Evolutionary conservation across 164 flowering plant species (phyloP), one percentile per base, ranked within the genome.

Genomic region (Brasenia schreberi): DNA sequence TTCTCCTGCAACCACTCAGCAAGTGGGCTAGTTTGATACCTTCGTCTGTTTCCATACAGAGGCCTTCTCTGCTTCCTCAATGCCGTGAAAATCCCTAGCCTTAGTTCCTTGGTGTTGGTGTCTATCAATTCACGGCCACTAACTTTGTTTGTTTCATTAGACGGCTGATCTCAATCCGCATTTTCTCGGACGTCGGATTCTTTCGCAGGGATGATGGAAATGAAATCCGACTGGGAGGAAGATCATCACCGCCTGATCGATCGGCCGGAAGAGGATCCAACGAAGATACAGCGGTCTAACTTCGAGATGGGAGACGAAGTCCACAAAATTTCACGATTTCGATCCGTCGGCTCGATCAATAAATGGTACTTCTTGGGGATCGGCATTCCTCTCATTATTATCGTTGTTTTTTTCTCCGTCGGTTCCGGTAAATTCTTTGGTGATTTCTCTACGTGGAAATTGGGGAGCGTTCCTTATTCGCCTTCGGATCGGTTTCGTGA

Each of bases 161-260:
- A 45, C 53, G 12, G 7, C 53, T 7, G 53, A 45, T 45, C 53
- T n/a, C 11, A 17, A 17, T n/a, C 62, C 59, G 59, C n/a, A 56
- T 63, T 33, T 42, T 19, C 27, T 3, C n/a, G 16, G 10, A 39
- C 59, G 18, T 19, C 58, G 27, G 27, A 23, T 18, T 43, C 53
- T 5, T n/a, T 3, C n/a, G 9, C 9, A 19, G 59, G 2, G 19
- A 43, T 14, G 67, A 77, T 77, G 79, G 75, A 71, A 27, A 71
- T 70, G 69, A 77, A 74, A 53, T 71, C 75, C 0, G 71, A 74
- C 11, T 91, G 83, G 69, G 90, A 89, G 43, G 93, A 85, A 39
- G 91, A 85, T 44, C 92, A 86, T 69, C 80, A 71, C 23, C 73
- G 72, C 19, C 69, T 61, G 67, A 80, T 89, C 6, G 78, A 87